Evolutionary conservation across 148 eudicot species (phyloP), one percentile per base, ranked within the genome.

Genomic region (Heliosperma pusillum): DNA sequence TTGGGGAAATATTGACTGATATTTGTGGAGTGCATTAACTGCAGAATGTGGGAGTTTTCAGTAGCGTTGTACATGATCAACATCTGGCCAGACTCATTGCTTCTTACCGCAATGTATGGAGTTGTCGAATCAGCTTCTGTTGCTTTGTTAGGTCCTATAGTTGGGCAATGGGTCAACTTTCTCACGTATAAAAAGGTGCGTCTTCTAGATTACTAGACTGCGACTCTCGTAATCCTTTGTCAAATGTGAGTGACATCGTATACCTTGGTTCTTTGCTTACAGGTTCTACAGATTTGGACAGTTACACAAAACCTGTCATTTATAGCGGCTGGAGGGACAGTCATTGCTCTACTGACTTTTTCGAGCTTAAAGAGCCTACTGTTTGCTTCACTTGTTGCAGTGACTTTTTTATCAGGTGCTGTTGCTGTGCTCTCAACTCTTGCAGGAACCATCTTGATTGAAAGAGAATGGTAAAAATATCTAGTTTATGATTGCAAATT

Each of bases 21-120:
- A 47, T 27, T 5, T 72, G 25, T 29, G 67, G 24, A 56, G 59
- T 40, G 12, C 72, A 13, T 68, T 10, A 26, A 40, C 12, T 74
- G 80, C 91, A 94, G 98, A 84, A 89, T 88, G 91, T 94, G 98
- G 98, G 98, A 91, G 66, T 94, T 94, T 82, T 89, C 97, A 8
- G 97, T 94, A 15, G 98, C 89, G 21, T 78, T 94, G 40, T 91
- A 94, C 89, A 94, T 94, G 98, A 91, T 94, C 79, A 84, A 84
- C 73, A 78, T 94, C 60, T 85, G 93, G 88, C 97, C 98, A 19
- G 86, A 83, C 80, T 89, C 98, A 17, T 78, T 94, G 74, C 86
- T 91, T 47, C 90, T 91, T 50, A 84, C 98, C 29, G 98, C 98
- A 67, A 69, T 84, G 66, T 94, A 94, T 78, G 98, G 98, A 45